Evolutionary conservation across 768 basidiomycete species (phyloP), one percentile per base, ranked within the genome.

Genomic region (Mycena sanguinolenta): DNA sequence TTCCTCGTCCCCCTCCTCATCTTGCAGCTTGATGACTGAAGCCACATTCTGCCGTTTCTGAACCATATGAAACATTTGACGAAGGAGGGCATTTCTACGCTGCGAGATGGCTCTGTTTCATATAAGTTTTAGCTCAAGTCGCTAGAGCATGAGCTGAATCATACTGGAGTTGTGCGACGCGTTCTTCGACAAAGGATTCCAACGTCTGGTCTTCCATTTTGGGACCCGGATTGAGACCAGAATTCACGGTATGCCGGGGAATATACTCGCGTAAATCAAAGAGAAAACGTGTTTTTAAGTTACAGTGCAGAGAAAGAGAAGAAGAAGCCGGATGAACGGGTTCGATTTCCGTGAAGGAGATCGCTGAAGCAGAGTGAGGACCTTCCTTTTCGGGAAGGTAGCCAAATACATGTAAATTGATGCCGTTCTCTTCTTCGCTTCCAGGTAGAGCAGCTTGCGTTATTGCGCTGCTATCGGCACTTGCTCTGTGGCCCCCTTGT

Each of bases 51-150:
- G 82, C 75, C 88, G 87, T 65, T 84, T 84, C 65, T 84, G 85
- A 58, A 93, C 85, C 84, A 95, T 87, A 61, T 82, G 80, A 80
- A 88, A 92, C 89, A 95, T 90, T 78, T 94, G 88, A 50, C 85
- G 85, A 77, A 95, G 85, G 58, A 94, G 85, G 62, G 83, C 89
- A 90, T 92, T 91, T 78, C 93, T 84, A 73, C 89, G 89, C 55
- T 85, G 80, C 52, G 89, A 80, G 71, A 95, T 90, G 72, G 83
- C 84, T 77, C 93, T 95, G 71, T 23, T 69, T 60, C 34, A 58
- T 52, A 67, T 46, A 59, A 64, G 58, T 69, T 58, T 68, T 36
- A 58, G 60, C 49, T 27, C 36, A 60, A 67, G 27, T 30, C 42
- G 42, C 57, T 28, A 50, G 23, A 23, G 57, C 16, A 63, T 46